phyloP scores from a whole-genome alignment of 495 filamentous ascomycete species.

The Bryoglossum gracile region DNA sequence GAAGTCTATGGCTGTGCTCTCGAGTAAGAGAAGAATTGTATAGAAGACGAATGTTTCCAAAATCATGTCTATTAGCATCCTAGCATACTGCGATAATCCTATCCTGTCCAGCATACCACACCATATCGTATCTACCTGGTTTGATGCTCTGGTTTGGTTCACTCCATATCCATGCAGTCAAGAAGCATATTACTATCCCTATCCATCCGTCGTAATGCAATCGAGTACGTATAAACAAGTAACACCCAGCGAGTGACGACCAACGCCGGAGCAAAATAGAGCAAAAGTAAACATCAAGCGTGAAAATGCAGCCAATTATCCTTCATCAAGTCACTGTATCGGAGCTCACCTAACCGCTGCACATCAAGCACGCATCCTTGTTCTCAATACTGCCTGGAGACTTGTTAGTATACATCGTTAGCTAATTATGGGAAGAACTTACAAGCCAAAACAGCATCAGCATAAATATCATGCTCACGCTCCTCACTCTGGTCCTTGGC shows the following conservation, averaged over 20 bases:
- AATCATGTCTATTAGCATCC: no score
- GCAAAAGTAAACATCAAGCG: conserved; percentile 8
- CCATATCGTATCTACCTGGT: no score
- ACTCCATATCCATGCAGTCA: not conserved
- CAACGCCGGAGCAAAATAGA: conserved; percentile 1
- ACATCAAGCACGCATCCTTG: conserved; percentile 84
- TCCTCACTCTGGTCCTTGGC: conserved; percentile 55
- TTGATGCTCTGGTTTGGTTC: no score
- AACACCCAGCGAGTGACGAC: not conserved
- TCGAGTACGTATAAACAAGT: not conserved
- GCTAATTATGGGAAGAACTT: conserved; percentile 31
- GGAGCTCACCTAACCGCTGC: conserved; percentile 56
- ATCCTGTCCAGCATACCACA: no score
- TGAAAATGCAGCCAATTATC: conserved; percentile 21
- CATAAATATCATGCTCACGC: conserved; percentile 85
- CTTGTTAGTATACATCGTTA: conserved; percentile 8
- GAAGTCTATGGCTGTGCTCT: no score
- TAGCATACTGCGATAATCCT: no score
- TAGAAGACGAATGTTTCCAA: no score
- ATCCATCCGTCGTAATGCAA: not conserved
- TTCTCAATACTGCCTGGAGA: conserved; percentile 73
- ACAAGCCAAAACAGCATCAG: conserved; percentile 83
- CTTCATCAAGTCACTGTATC: conserved; percentile 10
- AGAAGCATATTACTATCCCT: conserved; percentile 1
- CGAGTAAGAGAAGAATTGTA: no score